Percentiles rank a stretch among this genome's conserved stretches.
Evolutionary conservation across 139 green algal genomes (phyloP).

Genomic region (Marvania coccoides): DNA sequence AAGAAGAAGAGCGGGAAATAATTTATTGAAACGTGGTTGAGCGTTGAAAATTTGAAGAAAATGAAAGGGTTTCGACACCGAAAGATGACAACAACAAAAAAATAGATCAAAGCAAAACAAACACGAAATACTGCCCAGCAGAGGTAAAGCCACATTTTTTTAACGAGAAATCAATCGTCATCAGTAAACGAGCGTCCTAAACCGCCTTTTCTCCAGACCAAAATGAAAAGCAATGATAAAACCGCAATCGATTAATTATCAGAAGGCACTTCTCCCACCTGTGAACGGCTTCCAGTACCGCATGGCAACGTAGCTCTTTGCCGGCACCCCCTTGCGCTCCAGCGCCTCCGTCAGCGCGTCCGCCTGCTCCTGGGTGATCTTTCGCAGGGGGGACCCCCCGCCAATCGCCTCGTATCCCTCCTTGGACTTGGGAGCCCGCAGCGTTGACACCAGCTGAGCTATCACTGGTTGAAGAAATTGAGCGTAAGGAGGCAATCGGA

Average conservation of each 20-base stretch:
- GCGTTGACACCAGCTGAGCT: conserved; percentile 72
- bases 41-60: too few relatives aligned
- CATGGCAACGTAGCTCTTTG: conserved; percentile 94
- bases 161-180: too few relatives aligned
- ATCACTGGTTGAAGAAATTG: conserved; percentile 79
- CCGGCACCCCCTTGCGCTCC: conserved; percentile 24
- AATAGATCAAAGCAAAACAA: too few relatives aligned
- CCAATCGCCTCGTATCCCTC: conserved; percentile 94
- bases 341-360: conserved; percentile 60
- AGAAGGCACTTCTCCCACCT: conserved; percentile 27
- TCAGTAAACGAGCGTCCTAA: too few relatives aligned
- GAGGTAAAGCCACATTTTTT: too few relatives aligned
- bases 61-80: neutral
- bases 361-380: conserved; percentile 93
- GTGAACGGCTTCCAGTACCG: conserved; percentile 99
- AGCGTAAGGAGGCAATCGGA: conserved; percentile 60
- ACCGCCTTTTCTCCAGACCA: too few relatives aligned
- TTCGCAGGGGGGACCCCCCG: conserved; percentile 84
- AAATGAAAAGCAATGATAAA: too few relatives aligned
- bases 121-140: too few relatives aligned
- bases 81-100: too few relatives aligned
- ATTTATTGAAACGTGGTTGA: too few relatives aligned
- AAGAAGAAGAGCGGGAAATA: neutral
- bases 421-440: conserved; percentile 77
- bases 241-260: too few relatives aligned